phyloP scores from a whole-genome alignment of 1,139 yeast genomes.

The Magnusiomyces suaveolens region DNA sequence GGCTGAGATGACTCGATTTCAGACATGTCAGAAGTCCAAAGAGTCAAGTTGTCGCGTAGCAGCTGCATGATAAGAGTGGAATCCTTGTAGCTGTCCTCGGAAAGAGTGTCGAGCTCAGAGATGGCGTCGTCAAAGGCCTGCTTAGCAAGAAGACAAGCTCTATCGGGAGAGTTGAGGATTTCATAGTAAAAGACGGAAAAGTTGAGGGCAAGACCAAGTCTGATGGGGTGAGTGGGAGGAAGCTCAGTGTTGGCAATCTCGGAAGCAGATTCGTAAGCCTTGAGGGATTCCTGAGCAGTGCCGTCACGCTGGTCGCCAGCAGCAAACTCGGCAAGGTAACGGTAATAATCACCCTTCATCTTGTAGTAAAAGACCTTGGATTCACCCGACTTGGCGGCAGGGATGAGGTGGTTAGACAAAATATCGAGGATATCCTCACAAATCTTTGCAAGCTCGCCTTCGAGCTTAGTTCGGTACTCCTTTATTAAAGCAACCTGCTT shows the following conservation, averaged over 20 bases:
- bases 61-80: constrained; percentile 98
- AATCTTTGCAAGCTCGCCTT: constrained; percentile 84
- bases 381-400: constrained; percentile 95
- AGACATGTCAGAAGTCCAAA: constrained; percentile 93
- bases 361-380: constrained; percentile 97
- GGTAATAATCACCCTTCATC: constrained; percentile 99
- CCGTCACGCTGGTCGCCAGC: constrained; percentile 86
- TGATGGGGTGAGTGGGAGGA: constrained; percentile 98
- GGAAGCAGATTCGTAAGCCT: constrained; percentile 91
- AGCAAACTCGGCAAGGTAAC: constrained; percentile 97
- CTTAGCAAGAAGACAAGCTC: constrained; percentile 98
- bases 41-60: constrained; percentile 94
- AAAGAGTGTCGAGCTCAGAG: constrained; percentile 94
- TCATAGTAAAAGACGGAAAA: constrained; percentile 97
- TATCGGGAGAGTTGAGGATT: constrained; percentile 95
- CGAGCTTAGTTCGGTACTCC: constrained; percentile 93
- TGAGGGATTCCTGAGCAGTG: constrained; percentile 89
- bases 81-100: constrained; percentile 97
- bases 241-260: constrained; percentile 97
- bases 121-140: constrained; percentile 99
- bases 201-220: constrained; percentile 95
- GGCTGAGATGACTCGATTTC: constrained; percentile 41
- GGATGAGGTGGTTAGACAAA: constrained; percentile 79
- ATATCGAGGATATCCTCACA: constrained; percentile 91
- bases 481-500: constrained; percentile 83